These are phyloP conservation scores for Camelina neglecta DNA, from an alignment of 345 rosid species.

Conservation along the genomic window DNA sequence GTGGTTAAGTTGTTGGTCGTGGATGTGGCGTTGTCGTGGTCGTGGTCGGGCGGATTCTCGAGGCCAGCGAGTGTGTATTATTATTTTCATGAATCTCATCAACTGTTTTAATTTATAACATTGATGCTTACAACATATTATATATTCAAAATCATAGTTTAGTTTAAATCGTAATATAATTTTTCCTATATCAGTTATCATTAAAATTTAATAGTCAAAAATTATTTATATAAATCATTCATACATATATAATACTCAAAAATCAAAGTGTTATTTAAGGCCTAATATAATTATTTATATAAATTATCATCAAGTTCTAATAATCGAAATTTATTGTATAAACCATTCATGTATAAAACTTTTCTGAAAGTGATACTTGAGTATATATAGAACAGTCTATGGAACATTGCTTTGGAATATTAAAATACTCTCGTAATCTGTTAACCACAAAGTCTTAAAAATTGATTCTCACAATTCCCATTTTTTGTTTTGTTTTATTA, in stretches of 20 bases:
- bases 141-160: neutral
- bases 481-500: neutral
- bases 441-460: neutral
- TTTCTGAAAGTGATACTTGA: neutral
- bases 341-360: no score
- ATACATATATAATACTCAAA: neutral
- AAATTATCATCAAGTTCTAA: neutral
- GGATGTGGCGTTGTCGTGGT: no score
- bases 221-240: neutral
- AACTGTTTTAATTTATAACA: neutral
- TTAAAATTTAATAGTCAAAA: neutral
- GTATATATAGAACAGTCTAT: neutral
- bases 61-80: no score
- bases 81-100: slow-evolving; percentile 28
- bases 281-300: no score
- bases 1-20: no score
- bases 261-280: neutral
- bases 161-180: neutral
- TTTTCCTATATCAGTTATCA: neutral
- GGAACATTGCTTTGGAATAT: neutral
- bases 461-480: neutral
- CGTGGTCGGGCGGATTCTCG: no score
- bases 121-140: neutral
- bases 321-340: neutral
- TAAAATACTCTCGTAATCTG: neutral